Base-by-base conservation (phyloP, 352 stramenopile species). In the Pythium periplocum region DNA sequence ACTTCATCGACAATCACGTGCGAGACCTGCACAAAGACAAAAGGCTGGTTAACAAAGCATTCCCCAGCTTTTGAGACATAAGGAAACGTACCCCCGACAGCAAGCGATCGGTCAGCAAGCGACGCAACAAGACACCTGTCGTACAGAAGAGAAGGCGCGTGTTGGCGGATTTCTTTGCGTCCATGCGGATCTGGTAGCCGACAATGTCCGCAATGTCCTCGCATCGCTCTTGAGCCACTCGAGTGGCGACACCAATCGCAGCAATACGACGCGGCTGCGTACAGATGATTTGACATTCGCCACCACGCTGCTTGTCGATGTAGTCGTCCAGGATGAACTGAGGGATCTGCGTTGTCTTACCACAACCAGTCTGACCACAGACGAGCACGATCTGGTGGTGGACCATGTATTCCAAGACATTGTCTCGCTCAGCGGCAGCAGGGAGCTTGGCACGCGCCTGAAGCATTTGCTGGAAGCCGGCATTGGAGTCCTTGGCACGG, bases 1-100 rank as follows among this genome's bases (percentile, higher is more conserved):
- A 99, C 96, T 72, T 99, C 96, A 71, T 99, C 97, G n/a, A 99
- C 89, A 47, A 99, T 90, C 52, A 99, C 85, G 64, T 99, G 96
- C 11, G 93, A 96, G 12, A 99, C 69, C 70, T 79, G 11, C 56
- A 35, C 31, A 51, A 34, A 42, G 12, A 42, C 7, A 42, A 42
- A 42, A 42, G 12, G 12, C 38, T 42, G 38, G 38, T 8, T 12
- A 12, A 42, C 12, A 12, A 53, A 53, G 11, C n/a, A 53, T 2
- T 37, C 17, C 12, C 17, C 17, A 26, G 17, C 17, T 26, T 26
- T 26, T 26, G 48, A 32, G 38, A 32, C 9, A 59, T 9, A 42
- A 42, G 38, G 7, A 7, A 0, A 26, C 54, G 30, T 69, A 98
- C 82, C 34, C 77, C 85, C 6, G 90, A 70, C 0, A 98, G 71